A percentile compares a stretch with the other conserved stretches of the same genome.
These are phyloP conservation scores for Arachnopeziza araneosa DNA, from an alignment of 2,329 filamentous ascomycete genomes.

Conservation along the genomic window DNA sequence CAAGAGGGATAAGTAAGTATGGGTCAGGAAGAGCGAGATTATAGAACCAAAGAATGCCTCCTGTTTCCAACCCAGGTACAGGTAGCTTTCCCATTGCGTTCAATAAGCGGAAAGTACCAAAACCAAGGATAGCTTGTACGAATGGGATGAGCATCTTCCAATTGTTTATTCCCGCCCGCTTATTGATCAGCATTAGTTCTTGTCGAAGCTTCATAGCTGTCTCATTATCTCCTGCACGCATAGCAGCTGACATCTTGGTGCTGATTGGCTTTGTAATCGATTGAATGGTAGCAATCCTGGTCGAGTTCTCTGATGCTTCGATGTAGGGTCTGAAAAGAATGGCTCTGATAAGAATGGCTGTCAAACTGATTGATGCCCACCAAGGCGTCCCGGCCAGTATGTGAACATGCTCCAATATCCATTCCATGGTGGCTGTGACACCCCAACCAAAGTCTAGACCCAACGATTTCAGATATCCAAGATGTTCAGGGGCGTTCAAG, in stretches of 20 bases:
- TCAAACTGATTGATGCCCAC: conserved; percentile 68
- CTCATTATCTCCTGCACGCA: conserved; percentile 38
- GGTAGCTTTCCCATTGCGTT: conserved; percentile 70
- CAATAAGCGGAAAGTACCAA: conserved; percentile 74
- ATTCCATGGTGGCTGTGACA: conserved; percentile 68
- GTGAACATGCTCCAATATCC: conserved; percentile 75
- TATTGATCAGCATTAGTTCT: conserved; percentile 47
- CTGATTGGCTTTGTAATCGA: conserved; percentile 51
- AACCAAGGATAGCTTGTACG: conserved; percentile 65
- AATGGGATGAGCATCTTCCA: conserved; percentile 49
- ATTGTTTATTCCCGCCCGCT: conserved; percentile 47
- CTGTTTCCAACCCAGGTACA: conserved; percentile 69
- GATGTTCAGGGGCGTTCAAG: conserved; percentile 44
- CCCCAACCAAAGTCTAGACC: conserved; percentile 88
- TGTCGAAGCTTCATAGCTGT: conserved; percentile 41
- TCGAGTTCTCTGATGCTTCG: conserved; percentile 53
- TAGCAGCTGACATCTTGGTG: conserved; percentile 42
- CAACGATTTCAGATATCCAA: conserved; percentile 77
- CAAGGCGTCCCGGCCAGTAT: conserved; percentile 70
- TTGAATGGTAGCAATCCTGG: conserved; percentile 56
- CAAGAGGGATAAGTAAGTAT: conserved; percentile 64
- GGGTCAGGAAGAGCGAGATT: conserved; percentile 77
- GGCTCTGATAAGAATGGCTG: conserved; percentile 59
- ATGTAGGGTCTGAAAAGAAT: conserved; percentile 62
- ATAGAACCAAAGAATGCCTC: conserved; percentile 70